Evolutionary conservation across 2,329 filamentous ascomycete species (phyloP).

Genomic region (Cucurbitaria berberidis): DNA sequence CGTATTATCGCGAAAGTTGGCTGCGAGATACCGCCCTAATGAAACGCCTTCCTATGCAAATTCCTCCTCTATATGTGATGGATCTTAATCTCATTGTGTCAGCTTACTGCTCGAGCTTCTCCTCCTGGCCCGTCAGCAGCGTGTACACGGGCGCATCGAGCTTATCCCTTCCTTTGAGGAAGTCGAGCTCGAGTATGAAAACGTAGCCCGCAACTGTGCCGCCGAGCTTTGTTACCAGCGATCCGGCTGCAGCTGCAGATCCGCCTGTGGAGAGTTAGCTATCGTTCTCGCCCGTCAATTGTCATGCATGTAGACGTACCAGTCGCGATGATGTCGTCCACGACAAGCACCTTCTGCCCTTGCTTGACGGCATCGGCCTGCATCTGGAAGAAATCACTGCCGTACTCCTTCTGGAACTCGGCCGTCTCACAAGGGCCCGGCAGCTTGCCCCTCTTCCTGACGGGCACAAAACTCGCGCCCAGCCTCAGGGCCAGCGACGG

Average conservation of each 20-base stretch:
- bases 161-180: constrained; percentile 90
- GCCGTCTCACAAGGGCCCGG: constrained; percentile 87
- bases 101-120: constrained; percentile 31
- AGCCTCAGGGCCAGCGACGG: constrained; percentile 84
- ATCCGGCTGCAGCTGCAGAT: constrained; percentile 84
- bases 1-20: not conserved
- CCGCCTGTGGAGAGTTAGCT: constrained; percentile 67
- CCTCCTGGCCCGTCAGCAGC: constrained; percentile 71
- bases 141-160: constrained; percentile 84
- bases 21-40: not conserved
- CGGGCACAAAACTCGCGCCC: constrained; percentile 86
- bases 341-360: constrained; percentile 88
- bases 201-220: constrained; percentile 87
- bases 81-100: not conserved
- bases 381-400: constrained; percentile 94
- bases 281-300: not conserved
- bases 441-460: constrained; percentile 94
- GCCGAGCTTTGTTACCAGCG: constrained; percentile 84
- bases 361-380: constrained; percentile 83
- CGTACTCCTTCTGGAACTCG: constrained; percentile 93
- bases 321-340: constrained; percentile 98
- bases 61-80: constrained; percentile 15
- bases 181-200: constrained; percentile 94
- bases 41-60: constrained; percentile 34
- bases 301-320: constrained; percentile 68